Evolutionary conservation across 495 filamentous ascomycete genomes (phyloP), one percentile per base, ranked within the genome.

Genomic region (Entonaema liquescens): DNA sequence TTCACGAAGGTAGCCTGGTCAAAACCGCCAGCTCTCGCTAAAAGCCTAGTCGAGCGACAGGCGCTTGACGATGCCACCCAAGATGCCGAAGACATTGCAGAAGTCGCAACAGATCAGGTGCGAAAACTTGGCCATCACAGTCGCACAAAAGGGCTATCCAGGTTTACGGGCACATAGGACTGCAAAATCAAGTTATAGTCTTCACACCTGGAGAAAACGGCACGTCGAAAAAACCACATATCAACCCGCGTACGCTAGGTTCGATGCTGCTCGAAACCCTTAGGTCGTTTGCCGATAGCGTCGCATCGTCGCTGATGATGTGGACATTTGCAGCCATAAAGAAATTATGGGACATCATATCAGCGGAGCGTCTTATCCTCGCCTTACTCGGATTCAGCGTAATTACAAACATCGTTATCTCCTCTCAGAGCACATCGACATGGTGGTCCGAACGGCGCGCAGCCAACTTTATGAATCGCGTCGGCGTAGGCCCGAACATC

Each of bases 381-480:
- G 64, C 82, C 21, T 65, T 96, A 52, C 81, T 99, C 21, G 79
- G 82, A 2, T 62, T 90, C 13, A 96, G 92, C 73, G 77, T 88
- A 12, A 59, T 91, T 25, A 82, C 88, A 29, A 98, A 98, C 71
- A 74, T 89, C 23, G 84, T 92, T 52, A 89, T 93, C 62, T 87
- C 92, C 2, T 89, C 89, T 2, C 85, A 88, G 66, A 85, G 89
- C 65, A 84, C 84, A 17, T 89, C 87, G 66, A 82, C 86, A 6
- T 98, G 93, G 93, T 98, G 92, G 92, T 85, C 86, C 40, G 95
- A 98, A 80, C 86, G 92, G 47, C 90, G 87, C 56, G 93, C 94
- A 11, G 86, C 82, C 1, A 88, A 83, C 47, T 97, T 93, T 79
- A 92, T 99, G 91, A 79, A 82, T 28, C 82, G 89, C 15, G 79